phyloP scores from a whole-genome alignment of 768 basidiomycete species.

The Lyophyllum semitale region DNA sequence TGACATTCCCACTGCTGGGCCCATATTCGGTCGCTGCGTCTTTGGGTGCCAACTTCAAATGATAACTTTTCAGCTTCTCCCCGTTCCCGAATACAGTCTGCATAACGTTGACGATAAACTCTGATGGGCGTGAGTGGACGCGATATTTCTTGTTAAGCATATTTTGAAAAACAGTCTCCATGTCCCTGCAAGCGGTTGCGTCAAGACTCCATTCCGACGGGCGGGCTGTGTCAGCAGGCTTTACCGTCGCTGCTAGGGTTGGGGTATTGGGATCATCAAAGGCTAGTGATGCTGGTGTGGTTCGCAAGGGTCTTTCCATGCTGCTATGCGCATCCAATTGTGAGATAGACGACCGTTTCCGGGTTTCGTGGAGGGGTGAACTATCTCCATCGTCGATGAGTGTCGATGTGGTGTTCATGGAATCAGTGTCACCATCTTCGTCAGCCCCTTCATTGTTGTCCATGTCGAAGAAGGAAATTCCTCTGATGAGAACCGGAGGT shows the following conservation, averaged over 20 bases:
- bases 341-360: slow-evolving; percentile 8
- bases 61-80: slow-evolving; percentile 47
- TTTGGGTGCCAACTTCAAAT: slow-evolving; percentile 58
- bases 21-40: slow-evolving; percentile 9
- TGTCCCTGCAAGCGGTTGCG: slow-evolving; percentile 37
- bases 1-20: background rate
- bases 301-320: background rate
- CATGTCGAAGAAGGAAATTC: slow-evolving; percentile 23
- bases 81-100: slow-evolving; percentile 52
- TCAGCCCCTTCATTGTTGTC: slow-evolving; percentile 24
- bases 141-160: slow-evolving; percentile 58
- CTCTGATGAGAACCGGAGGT: slow-evolving; percentile 13
- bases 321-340: background rate
- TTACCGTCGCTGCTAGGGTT: slow-evolving; percentile 6
- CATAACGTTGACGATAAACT: slow-evolving; percentile 48
- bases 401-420: slow-evolving; percentile 20
- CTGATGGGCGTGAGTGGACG: slow-evolving; percentile 53
- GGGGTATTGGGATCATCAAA: slow-evolving; percentile 7
- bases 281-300: background rate
- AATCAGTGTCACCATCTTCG: slow-evolving; percentile 32
- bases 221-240: slow-evolving; percentile 3
- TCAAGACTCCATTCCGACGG: slow-evolving; percentile 42
- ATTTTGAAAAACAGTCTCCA: slow-evolving; percentile 60
- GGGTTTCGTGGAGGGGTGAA: slow-evolving; percentile 10
- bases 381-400: slow-evolving; percentile 20